These are phyloP conservation scores for Epichloe sibirici DNA, from an alignment of 2,329 filamentous ascomycete species.

Conservation along the genomic window DNA sequence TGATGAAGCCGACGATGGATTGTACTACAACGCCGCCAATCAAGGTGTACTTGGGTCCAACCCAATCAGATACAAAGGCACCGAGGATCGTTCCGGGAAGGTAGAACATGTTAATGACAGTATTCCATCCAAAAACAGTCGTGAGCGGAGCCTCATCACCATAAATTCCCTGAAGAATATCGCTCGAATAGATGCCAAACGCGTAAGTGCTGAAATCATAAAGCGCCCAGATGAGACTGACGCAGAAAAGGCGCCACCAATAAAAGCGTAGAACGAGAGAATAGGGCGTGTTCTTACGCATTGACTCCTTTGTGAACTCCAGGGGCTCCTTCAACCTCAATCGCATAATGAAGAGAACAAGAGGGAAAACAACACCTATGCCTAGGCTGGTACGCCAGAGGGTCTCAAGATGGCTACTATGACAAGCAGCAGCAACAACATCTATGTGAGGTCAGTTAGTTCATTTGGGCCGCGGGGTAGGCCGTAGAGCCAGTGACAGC, in stretches of 20 bases:
- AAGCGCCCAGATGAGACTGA: slow-evolving; percentile 73
- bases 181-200: slow-evolving; percentile 73
- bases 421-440: slow-evolving; percentile 42
- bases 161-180: slow-evolving; percentile 57
- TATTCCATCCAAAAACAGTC: slow-evolving; percentile 77
- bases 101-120: slow-evolving; percentile 79
- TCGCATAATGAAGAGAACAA: slow-evolving; percentile 59
- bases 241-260: slow-evolving; percentile 56
- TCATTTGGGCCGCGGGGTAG: neutral
- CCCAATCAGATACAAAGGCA: slow-evolving; percentile 62
- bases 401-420: slow-evolving; percentile 51
- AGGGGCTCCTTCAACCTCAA: slow-evolving; percentile 67
- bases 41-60: slow-evolving; percentile 68
- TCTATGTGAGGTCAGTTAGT: slow-evolving; percentile 14
- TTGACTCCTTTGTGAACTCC: slow-evolving; percentile 59
- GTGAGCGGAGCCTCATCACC: slow-evolving; percentile 51
- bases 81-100: slow-evolving; percentile 71
- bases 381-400: slow-evolving; percentile 78
- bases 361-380: slow-evolving; percentile 64
- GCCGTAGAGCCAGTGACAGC: no score
- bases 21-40: slow-evolving; percentile 59
- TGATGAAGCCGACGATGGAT: slow-evolving; percentile 72
- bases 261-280: slow-evolving; percentile 51
- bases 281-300: slow-evolving; percentile 50
- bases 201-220: slow-evolving; percentile 84